A percentile compares a stretch with the other conserved stretches of the same genome.
Evolutionary conservation across 169 alveolate genomes (phyloP).

Genomic region (Cryptosporidium canis): DNA sequence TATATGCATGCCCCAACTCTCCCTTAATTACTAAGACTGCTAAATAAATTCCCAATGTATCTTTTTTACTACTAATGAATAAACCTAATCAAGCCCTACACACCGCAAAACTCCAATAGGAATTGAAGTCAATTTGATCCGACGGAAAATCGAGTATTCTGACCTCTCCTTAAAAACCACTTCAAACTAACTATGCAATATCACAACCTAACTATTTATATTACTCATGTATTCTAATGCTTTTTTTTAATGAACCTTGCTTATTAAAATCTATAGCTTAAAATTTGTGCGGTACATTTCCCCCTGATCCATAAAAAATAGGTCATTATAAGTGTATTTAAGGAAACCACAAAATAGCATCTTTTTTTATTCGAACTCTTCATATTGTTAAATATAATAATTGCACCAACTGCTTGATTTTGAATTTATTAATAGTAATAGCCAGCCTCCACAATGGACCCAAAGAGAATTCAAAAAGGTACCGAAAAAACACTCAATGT

Average conservation of each 20-base stretch:
- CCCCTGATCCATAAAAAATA: background rate
- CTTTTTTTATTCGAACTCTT: background rate
- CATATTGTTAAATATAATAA: background rate
- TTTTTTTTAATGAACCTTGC: background rate
- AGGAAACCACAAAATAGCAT: background rate
- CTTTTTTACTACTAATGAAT: no score
- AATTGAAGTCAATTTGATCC: no score
- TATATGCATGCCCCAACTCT: no score
- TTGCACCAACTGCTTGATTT: background rate
- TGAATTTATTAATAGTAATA: background rate
- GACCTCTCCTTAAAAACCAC: no score
- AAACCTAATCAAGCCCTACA: no score
- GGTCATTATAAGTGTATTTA: background rate
- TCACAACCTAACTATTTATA: background rate
- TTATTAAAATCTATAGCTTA: background rate
- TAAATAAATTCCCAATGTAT: no score
- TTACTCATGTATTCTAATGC: background rate
- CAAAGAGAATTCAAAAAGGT: constrained; percentile 63
- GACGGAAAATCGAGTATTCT: no score
- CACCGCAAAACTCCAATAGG: no score
- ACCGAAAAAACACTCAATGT: constrained; percentile 40
- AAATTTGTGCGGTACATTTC: background rate
- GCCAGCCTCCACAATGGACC: constrained; percentile 15
- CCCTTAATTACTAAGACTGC: no score
- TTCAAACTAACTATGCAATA: no score